These are phyloP conservation scores for Saraca asoca DNA, from an alignment of 331 rosid genomes.

Conservation along the genomic window DNA sequence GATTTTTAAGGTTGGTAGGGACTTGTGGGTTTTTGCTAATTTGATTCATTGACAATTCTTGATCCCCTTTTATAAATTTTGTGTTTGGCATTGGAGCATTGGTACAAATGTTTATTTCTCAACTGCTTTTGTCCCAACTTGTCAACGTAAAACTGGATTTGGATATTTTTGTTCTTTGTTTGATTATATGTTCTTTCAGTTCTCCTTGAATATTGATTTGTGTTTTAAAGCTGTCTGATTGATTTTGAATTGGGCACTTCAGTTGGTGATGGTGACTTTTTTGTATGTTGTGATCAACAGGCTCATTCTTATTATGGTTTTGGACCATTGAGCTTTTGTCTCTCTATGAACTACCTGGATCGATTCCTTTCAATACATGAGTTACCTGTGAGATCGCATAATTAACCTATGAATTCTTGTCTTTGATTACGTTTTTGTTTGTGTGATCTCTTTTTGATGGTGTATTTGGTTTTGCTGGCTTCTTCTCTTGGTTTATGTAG, in stretches of 20 bases:
- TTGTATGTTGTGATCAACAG: constrained; percentile 52
- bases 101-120: neutral
- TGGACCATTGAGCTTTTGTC: constrained; percentile 59
- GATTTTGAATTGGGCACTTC: constrained; percentile 15
- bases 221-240: constrained; percentile 30
- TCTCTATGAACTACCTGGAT: constrained; percentile 76
- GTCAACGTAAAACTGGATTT: constrained; percentile 15
- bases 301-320: constrained; percentile 55
- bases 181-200: constrained; percentile 5
- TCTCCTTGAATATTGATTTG: neutral
- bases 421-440: constrained; percentile 22
- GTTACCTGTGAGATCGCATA: constrained; percentile 57
- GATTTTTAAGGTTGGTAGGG: constrained; percentile 75
- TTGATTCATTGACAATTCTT: constrained; percentile 30
- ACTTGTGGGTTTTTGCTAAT: constrained; percentile 1
- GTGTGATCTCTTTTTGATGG: constrained; percentile 22
- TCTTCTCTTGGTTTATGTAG: constrained; percentile 41
- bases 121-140: constrained; percentile 24
- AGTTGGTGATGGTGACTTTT: constrained; percentile 38
- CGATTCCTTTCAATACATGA: constrained; percentile 66
- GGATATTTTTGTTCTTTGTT: constrained; percentile 11
- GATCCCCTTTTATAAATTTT: neutral
- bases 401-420: constrained; percentile 6
- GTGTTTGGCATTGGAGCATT: constrained; percentile 15
- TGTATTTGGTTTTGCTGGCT: constrained; percentile 20